Base-by-base conservation (phyloP, 106 monocot species). In the Posidonia australis region DNA sequence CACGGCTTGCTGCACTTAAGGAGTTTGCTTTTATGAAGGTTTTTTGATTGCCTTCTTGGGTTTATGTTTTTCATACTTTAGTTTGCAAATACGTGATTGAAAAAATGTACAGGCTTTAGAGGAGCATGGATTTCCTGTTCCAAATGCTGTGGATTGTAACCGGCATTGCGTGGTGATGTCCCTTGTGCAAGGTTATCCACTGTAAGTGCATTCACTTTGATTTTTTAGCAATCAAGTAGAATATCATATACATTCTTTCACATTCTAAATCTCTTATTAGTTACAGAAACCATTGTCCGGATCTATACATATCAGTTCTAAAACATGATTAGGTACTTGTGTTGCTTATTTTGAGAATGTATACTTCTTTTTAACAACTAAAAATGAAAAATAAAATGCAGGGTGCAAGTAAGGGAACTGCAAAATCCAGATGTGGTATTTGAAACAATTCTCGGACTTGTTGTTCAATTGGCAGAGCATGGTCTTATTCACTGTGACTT, bases 11-110 rank as follows among this genome's bases (percentile, higher is more conserved):
- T 67, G 94, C 90, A 3, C 71, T 94, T 23, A 94, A 94, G 60
- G 94, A 94, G 82, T 90, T 72, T 82, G 86, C 94, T 49, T 94
- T 99, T 16, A 99, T 99, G 98, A 99, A 99, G 98, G 98, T 91
- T 62, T 18, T 9, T 32, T n/a, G n/a, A n/a, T n/a, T n/a, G 47
- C 0, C 54, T 45, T 49, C 21, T 70, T 54, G 52, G 19, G 27
- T 24, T 51, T 63, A 14, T 21, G 10, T 28, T 62, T 46, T 44
- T 58, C 18, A 5, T 51, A 41, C 49, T 51, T 18, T 18, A 28
- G 13, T 20, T 10, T 16, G 5, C n/a, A 67, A 52, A 22, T 36
- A 41, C 31, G 5, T 53, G 36, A 16, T 23, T 13, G 36, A 5
- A 7, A 41, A 42, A 42, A 19, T 18, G 5, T 62, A 2, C 45